These are phyloP conservation scores for Trypanosoma vivax DNA, from an alignment of 208 protist species.

Conservation along the genomic window DNA sequence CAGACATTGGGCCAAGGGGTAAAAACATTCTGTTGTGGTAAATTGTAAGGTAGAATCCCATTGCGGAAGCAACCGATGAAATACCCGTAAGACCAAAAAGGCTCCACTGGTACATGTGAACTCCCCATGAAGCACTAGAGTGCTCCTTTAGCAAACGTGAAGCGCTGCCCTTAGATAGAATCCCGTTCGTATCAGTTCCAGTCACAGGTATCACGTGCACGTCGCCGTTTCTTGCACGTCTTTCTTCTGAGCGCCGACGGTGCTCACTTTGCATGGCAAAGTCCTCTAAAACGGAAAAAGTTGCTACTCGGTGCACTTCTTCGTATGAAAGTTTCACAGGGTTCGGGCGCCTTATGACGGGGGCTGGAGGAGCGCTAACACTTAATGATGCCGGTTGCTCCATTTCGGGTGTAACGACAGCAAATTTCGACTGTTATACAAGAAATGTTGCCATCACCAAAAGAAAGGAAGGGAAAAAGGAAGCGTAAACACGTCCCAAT, in stretches of 20 bases:
- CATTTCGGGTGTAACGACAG: no score
- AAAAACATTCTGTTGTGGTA: slow-evolving; percentile 68
- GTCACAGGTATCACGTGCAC: slow-evolving; percentile 45
- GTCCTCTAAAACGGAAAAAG: slow-evolving; percentile 44
- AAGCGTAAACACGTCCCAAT: no score
- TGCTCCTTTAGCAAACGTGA: slow-evolving; percentile 76
- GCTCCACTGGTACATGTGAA: slow-evolving; percentile 63
- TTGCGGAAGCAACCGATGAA: slow-evolving; percentile 44
- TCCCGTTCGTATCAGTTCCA: not conserved
- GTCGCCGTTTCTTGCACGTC: slow-evolving; percentile 26
- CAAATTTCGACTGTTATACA: no score
- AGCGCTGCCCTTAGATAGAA: slow-evolving; percentile 33
- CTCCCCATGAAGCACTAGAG: slow-evolving; percentile 51
- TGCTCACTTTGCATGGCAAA: slow-evolving; percentile 49
- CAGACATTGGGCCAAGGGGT: slow-evolving; percentile 49
- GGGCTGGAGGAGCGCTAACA: slow-evolving; percentile 37
- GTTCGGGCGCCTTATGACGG: slow-evolving; percentile 36
- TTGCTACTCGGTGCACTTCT: slow-evolving; percentile 43
- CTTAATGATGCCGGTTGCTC: slow-evolving; percentile 34
- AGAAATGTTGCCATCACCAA: no score
- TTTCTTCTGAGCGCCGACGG: slow-evolving; percentile 12
- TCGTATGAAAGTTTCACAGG: slow-evolving; percentile 37
- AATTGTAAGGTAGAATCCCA: slow-evolving; percentile 57
- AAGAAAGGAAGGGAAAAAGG: not conserved
- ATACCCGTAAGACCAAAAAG: slow-evolving; percentile 63